phyloP scores from a whole-genome alignment of 306 rosid genomes.

The Rosa lucieae region DNA sequence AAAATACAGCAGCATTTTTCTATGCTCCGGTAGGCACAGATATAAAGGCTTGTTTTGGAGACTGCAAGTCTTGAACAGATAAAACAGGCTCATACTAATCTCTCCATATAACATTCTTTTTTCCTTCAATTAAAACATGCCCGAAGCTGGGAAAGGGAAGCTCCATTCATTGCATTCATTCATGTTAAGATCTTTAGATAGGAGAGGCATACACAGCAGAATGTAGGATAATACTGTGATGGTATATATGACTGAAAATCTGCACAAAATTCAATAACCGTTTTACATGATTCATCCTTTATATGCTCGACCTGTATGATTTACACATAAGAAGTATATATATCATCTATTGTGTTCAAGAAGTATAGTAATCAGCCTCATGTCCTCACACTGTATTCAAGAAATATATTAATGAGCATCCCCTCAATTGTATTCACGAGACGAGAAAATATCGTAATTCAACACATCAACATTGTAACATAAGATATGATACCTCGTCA shows the following conservation, averaged over 20 bases:
- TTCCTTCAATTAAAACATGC: background rate
- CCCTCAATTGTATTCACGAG: background rate
- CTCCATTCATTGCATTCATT: background rate
- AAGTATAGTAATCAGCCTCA: background rate
- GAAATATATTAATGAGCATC: background rate
- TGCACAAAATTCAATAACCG: background rate
- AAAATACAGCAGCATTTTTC: background rate
- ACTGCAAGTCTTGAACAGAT: background rate
- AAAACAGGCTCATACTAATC: background rate
- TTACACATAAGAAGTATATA: background rate
- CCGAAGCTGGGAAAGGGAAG: background rate
- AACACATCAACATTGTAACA: background rate
- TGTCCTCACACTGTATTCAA: background rate
- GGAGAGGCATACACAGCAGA: background rate
- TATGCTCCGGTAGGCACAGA: background rate
- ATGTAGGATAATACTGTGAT: background rate
- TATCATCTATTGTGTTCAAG: background rate
- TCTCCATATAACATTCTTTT: background rate
- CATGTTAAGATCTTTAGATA: background rate
- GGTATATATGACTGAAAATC: background rate
- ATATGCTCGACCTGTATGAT: background rate
- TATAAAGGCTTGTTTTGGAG: background rate
- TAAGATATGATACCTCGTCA: background rate
- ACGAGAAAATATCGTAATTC: background rate
- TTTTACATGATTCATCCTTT: background rate